phyloP scores from a whole-genome alignment of 495 filamentous ascomycete genomes.

The Penicillium desertorum region DNA sequence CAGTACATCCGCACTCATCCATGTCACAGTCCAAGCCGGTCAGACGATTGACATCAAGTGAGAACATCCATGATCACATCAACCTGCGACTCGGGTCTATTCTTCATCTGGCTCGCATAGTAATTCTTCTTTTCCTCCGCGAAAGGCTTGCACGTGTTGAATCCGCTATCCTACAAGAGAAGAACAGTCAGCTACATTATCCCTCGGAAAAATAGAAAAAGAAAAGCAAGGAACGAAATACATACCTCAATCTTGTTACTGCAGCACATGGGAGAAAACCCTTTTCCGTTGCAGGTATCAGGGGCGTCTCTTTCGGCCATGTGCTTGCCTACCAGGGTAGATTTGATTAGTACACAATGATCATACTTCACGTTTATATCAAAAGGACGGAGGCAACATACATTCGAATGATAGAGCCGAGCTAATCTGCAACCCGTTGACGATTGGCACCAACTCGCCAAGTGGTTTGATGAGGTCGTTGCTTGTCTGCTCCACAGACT shows the following conservation, averaged over 20 bases:
- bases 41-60: slow-evolving; percentile 5
- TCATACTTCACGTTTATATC: background rate
- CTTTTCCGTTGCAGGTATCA: slow-evolving; percentile 22
- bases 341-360: background rate
- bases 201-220: background rate
- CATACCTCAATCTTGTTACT: slow-evolving; percentile 17
- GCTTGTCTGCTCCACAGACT: slow-evolving; percentile 22
- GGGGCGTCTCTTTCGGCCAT: slow-evolving; percentile 25
- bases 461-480: slow-evolving; percentile 22
- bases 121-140: slow-evolving; percentile 27
- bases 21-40: slow-evolving; percentile 4
- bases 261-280: slow-evolving; percentile 37
- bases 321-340: slow-evolving; percentile 12
- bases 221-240: background rate
- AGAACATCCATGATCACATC: slow-evolving; percentile 26
- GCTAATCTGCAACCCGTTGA: slow-evolving; percentile 26
- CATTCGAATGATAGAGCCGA: slow-evolving; percentile 33
- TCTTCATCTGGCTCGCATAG: slow-evolving; percentile 16
- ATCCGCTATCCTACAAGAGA: background rate
- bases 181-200: background rate
- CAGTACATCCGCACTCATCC: background rate
- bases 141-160: slow-evolving; percentile 29
- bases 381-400: slow-evolving; percentile 18
- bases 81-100: slow-evolving; percentile 2
- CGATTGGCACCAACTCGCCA: slow-evolving; percentile 27